Base-by-base conservation (phyloP, 495 filamentous ascomycete species). In the Cercophora sp. region DNA sequence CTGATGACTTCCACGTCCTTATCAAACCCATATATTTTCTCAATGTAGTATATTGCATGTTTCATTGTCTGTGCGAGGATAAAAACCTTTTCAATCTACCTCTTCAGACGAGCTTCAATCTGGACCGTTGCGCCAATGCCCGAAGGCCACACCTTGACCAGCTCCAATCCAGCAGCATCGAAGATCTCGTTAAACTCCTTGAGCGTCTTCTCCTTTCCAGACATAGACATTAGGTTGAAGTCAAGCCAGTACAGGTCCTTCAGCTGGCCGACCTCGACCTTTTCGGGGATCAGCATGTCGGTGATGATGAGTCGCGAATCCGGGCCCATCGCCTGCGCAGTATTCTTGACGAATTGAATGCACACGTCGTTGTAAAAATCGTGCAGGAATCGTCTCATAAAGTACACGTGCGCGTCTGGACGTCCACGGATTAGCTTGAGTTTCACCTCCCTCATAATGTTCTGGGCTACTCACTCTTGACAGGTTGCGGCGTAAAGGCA, bases 361-460 rank as follows among this genome's bases (percentile, higher is more conserved):
- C 64, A 70, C 13, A 77, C 63, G 5, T 60, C 52, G 23, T 73
- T 60, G 13, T 65, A 54, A 58, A 73, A 76, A 49, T 81, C 77
- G 47, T 83, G 79, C n/a, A 82, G 52, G 16, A 83, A 69, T 41
- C 70, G 65, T 5, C 78, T 68, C 43, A 82, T 63, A 34, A 81
- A 71, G 56, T 83, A 84, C 0, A 76, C 67, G 22, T 78, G 73
- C 6, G 78, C 78, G 24, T 61, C 64, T 64, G 20, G n/a, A 4
- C 8, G 19, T 19, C 8, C 16, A 15, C 23, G 5, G 10, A 23
- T 48, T 13, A 37, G 27, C 37, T 25, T n/a, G 4, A 15, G 20
- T 1, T 22, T 13, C 15, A 53, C 11, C 15, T 13, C 5, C 18
- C 36, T 18, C 2, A 6, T 10, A 15, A 5, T 24, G 11, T n/a